Base-by-base conservation (phyloP, 1,284 basidiomycete genomes). In the Moesziomyces sp. region DNA sequence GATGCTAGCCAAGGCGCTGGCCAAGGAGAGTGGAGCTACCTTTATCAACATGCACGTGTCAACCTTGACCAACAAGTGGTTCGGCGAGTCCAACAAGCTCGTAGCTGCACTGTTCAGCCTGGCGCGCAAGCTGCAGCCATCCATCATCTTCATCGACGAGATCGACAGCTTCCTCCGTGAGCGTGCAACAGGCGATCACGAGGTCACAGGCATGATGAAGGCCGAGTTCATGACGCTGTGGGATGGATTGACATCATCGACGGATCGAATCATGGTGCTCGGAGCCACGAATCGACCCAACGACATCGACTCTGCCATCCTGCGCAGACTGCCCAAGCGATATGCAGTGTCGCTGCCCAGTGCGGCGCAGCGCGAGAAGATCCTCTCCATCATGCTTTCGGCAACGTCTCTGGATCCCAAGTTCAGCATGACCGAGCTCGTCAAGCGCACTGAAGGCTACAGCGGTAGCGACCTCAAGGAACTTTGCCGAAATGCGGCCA, bases 211-310 rank as follows among this genome's bases (percentile, higher is more conserved):
- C 6, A 98, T 98, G 94, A 97, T 99, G 90, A 99, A 99, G 86
- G 96, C 96, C 1, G 96, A 99, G 83, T 99, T 99, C 84, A 97
- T 99, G 95, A 97, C 94, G 90, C 87, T 97, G 40, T 99, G 97
- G 97, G 97, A 99, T 84, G 97, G 97, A 4, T 87, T 99, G n/a
- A 89, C 91, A 1, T 94, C 93, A 0, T 90, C 90, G 4, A 88
- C 86, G 16, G 87, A 88, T 52, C 89, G 94, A 23, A 96, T 99
- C 79, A 85, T 99, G 70, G 93, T 99, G 5, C 89, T 99, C 2
- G 96, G 96, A 30, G 96, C 95, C 0, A 98, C 96, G 7, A 99
- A 99, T 85, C 88, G 97, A 67, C 95, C 95, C 14, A 90, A 89
- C 77, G 96, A 97, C 81, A 99, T 99, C 60, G 97, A 99, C 85